Base-by-base conservation (phyloP, 2,329 filamentous ascomycete species). In the Botrytis sinoallii region DNA sequence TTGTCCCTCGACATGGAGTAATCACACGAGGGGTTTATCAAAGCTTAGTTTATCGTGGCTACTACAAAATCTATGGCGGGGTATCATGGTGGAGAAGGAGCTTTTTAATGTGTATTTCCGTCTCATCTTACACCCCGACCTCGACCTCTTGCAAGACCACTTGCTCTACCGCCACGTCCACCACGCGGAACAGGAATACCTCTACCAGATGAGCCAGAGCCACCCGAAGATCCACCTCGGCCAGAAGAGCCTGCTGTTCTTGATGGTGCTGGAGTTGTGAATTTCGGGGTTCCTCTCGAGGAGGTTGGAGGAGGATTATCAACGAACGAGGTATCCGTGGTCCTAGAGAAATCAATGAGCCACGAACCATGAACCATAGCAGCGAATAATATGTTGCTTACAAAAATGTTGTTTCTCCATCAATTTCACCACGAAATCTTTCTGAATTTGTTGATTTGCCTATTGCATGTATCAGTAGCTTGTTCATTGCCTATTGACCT, bases 281-380 rank as follows among this genome's bases (percentile, higher is more conserved):
- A 80, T 76, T 85, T 85, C 75, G 84, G 81, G 8, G 84, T 83
- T 40, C 86, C 81, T 78, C 85, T 89, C 38, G 86, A 85, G 22
- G 87, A 84, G n/a, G 84, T 84, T 2, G 87, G 83, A 12, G 94
- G 95, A 79, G 94, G 95, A 79, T 97, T 93, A 48, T 97, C 94
- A 73, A 97, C 90, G 80, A 97, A 98, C 1, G 93, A 93, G 9
- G 92, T 97, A 80, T 97, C 94, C 18, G 93, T 97, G 38, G 95
- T 97, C 87, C 93, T 95, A 77, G 7, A 76, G 75, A 60, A 29
- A 55, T 63, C 25, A 72, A 63, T 78, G 72, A 78, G 75, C 61
- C 20, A 57, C 68, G 35, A 72, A 42, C 59, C 20, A 57, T 69
- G 38, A 73, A 35, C 10, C 48, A 42, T 70, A 44, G 61, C 44